phyloP scores from a whole-genome alignment of 345 rosid genomes.

The Microthlaspi erraticum region DNA sequence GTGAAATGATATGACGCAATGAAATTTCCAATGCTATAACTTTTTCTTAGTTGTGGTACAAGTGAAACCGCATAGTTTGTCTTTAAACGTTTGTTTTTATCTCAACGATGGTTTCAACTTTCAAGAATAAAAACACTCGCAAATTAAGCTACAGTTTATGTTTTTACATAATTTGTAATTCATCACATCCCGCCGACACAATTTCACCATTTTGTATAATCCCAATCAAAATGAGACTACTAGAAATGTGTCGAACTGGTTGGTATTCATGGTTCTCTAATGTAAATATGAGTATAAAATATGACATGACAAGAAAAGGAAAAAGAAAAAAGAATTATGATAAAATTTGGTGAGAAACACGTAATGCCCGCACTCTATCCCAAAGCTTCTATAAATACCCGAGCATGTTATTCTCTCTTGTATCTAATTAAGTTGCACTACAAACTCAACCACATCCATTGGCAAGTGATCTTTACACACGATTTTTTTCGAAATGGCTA shows the following conservation, averaged over 20 bases:
- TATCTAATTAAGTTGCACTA: constrained; percentile 16
- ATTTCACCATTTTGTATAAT: constrained; percentile 7
- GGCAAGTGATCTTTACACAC: constrained; percentile 3
- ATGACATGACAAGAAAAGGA: background rate
- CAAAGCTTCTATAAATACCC: constrained; percentile 40
- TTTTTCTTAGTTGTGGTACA: background rate
- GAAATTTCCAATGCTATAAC: background rate
- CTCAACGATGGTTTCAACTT: background rate
- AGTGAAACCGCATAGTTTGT: background rate
- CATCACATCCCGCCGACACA: background rate
- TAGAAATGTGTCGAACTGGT: constrained; percentile 7
- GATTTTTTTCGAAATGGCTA: constrained; percentile 34
- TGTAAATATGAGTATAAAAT: background rate
- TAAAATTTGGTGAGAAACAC: constrained; percentile 37
- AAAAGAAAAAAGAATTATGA: background rate
- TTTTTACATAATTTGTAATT: background rate
- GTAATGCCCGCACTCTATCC: constrained; percentile 32
- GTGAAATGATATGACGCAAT: background rate
- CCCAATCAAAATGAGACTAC: constrained; percentile 2
- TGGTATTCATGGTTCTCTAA: constrained; percentile 4
- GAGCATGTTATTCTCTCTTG: constrained; percentile 20
- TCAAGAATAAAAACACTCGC: background rate
- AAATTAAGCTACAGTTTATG: background rate
- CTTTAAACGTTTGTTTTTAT: background rate
- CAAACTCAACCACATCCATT: constrained; percentile 9